Evolutionary conservation across 2,329 filamentous ascomycete genomes (phyloP), one percentile per base, ranked within the genome.

Genomic region (Arthrobotrys pseudoclavata): DNA sequence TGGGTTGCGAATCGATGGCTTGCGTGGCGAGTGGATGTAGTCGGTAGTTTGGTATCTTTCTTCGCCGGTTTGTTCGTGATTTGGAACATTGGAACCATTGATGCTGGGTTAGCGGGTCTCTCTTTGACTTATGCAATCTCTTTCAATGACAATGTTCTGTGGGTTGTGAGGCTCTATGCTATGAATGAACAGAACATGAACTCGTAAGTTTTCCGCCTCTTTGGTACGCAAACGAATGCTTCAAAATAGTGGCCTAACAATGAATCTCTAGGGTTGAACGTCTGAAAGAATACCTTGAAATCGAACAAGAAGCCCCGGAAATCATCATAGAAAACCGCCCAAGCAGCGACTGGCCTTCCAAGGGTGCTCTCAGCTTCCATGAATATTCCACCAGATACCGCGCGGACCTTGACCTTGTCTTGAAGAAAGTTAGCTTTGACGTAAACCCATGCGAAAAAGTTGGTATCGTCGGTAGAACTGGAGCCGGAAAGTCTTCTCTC

Each of bases 171-270:
- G 55, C 87, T 97, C 13, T 99, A 99, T 83, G 91, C 94, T 0
- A 90, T 92, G 82, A 97, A 98, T 82, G 96, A 99, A 85, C 96
- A 99, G 84, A 98, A 97, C 85, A 98, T 99, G 96, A 99, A 99
- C 85, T 95, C 95, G 1, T 80, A 75, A 79, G 81, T 79, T 45
- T 2, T 6, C 18, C n/a, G 1, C 15, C n/a, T 10, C n/a, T 26
- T n/a, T 15, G 3, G 2, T 1, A 26, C 0, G 4, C 6, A 37
- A 3, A 67, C 20, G 61, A 12, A 40, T 79, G 7, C 64, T 40
- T 47, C 48, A 26, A 61, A 20, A 4, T 5, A 3, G 40, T 20
- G 0, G 15, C 18, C 57, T 72, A 66, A 72, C 29, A 22, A 34
- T 6, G 12, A 42, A 15, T 55, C 13, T 31, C 13, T 48, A 81